Percentiles rank a stretch among this genome's conserved stretches.
Evolutionary conservation across 495 filamentous ascomycete species (phyloP).

Genomic region (Aspergillus bertholletiae): DNA sequence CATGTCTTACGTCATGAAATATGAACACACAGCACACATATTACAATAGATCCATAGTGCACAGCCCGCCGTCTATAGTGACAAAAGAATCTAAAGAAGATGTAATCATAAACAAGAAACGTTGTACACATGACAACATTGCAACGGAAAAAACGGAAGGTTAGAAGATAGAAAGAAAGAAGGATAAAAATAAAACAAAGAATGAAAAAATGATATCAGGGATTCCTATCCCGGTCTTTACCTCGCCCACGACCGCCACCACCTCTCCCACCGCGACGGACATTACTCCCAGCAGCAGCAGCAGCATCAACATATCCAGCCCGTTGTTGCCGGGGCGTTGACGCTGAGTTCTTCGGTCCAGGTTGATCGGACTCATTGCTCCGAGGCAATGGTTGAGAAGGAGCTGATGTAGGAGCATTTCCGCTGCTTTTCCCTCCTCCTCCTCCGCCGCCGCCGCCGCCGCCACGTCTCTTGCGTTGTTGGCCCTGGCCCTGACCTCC

Average conservation of each 20-base stretch:
- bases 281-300: not conserved
- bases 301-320: conserved; percentile 2
- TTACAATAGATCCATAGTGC: not conserved
- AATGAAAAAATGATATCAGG: not conserved
- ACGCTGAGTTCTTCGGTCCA: not conserved
- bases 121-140: not conserved
- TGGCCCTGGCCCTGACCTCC: conserved; percentile 7
- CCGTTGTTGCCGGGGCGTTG: conserved; percentile 7
- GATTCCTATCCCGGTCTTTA: not conserved
- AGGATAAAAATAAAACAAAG: not conserved
- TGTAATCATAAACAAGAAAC: not conserved
- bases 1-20: not conserved
- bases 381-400: conserved; percentile 2
- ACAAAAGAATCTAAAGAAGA: not conserved
- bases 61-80: not conserved
- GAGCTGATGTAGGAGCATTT: not conserved
- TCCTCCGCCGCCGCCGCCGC: not conserved
- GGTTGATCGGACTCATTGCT: conserved; percentile 4
- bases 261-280: conserved; percentile 17
- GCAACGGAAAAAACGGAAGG: not conserved
- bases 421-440: too few species aligned
- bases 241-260: conserved; percentile 6
- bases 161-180: not conserved
- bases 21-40: not conserved
- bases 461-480: conserved; percentile 24